These are phyloP conservation scores for Pythium chondricola DNA, from an alignment of 352 stramenopile genomes.

Conservation along the genomic window DNA sequence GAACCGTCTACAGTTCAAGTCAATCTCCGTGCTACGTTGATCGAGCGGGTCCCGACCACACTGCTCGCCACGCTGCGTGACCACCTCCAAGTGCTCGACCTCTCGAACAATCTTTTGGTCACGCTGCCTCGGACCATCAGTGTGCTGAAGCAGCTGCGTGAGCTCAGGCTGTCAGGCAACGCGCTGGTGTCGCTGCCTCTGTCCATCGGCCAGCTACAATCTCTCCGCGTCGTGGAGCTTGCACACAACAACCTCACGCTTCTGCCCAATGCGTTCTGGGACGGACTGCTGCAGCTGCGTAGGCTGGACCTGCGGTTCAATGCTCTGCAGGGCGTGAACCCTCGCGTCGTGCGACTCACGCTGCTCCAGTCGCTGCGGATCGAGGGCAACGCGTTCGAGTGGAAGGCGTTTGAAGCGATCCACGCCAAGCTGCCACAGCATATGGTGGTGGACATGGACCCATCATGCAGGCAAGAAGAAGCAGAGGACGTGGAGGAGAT, in stretches of 20 bases:
- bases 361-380: not conserved
- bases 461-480: no score
- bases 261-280: constrained; percentile 20
- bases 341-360: constrained; percentile 5
- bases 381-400: constrained; percentile 1
- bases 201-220: constrained; percentile 19
- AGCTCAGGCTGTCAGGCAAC: constrained; percentile 58
- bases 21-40: not conserved
- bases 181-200: constrained; percentile 34
- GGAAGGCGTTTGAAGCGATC: constrained; percentile 5
- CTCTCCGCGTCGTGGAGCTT: constrained; percentile 32
- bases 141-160: constrained; percentile 26
- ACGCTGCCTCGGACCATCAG: constrained; percentile 33
- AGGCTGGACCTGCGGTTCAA: constrained; percentile 32
- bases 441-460: not conserved
- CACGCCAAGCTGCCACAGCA: not conserved
- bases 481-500: no score
- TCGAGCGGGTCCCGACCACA: not conserved
- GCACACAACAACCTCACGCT: constrained; percentile 56
- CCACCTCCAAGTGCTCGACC: constrained; percentile 24
- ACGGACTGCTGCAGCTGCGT: constrained; percentile 23
- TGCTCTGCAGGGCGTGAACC: constrained; percentile 8
- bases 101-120: constrained; percentile 44
- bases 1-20: no score
- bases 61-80: not conserved